Conservation (phyloP, 2,329 filamentous ascomycete genomes). For the Leptographium radiaticola region DNA sequence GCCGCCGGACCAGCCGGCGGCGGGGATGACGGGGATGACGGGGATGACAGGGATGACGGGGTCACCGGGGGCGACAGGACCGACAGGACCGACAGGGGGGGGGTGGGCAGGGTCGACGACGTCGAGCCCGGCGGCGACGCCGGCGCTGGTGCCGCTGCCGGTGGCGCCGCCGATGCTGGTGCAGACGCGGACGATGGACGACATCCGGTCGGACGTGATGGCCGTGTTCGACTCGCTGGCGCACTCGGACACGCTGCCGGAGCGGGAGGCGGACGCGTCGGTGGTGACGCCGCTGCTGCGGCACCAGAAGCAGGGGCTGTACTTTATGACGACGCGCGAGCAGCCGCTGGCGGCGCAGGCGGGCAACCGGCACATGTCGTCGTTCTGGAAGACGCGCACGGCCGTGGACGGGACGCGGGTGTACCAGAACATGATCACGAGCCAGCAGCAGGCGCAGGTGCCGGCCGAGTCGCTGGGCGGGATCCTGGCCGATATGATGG, state of each 20-base stretch:
- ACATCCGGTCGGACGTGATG: conserved; percentile 73
- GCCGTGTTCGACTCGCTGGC: conserved; percentile 78
- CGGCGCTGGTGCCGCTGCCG: conserved; percentile 9
- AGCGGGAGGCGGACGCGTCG: conserved; percentile 49
- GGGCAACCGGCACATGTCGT: conserved; percentile 47
- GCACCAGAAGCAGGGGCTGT: conserved; percentile 83
- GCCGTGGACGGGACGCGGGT: conserved; percentile 26
- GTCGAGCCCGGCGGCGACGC: conserved; percentile 13
- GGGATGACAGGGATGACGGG: neutral
- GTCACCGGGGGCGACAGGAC: neutral
- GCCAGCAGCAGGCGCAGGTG: conserved; percentile 42
- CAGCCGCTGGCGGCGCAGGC: conserved; percentile 45
- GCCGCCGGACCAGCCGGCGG: conserved; percentile 29
- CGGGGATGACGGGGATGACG: too few relatives aligned
- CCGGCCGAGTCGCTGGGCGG: conserved; percentile 60
- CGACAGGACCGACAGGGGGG: too few relatives aligned
- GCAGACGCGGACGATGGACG: conserved; percentile 62
- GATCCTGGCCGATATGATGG: conserved; percentile 78
- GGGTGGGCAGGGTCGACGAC: neutral
- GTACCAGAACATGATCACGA: conserved; percentile 80
- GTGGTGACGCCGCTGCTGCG: conserved; percentile 59
- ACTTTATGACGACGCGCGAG: conserved; percentile 76
- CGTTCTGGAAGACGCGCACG: conserved; percentile 59
- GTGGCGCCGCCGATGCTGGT: conserved; percentile 14
- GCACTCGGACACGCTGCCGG: conserved; percentile 61